Conservation (phyloP, 495 filamentous ascomycete species). For the Neurospora sp. region DNA sequence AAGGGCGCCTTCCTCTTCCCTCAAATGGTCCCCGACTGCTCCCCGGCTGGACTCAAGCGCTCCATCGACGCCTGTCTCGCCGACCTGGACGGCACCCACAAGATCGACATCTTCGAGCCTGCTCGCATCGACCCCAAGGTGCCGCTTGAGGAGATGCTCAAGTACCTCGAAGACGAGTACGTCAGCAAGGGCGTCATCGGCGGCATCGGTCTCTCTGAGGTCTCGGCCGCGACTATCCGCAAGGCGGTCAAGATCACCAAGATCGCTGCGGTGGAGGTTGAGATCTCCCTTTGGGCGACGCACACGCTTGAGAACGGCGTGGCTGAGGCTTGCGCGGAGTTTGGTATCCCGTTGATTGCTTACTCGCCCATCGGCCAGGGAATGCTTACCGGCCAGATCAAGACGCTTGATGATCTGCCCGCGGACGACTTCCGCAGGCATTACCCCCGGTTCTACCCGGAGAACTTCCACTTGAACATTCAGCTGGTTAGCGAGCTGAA, state of each 20-base stretch:
- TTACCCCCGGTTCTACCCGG: constrained; percentile 56
- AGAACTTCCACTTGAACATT: constrained; percentile 61
- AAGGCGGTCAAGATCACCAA: constrained; percentile 57
- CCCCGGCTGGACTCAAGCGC: constrained; percentile 48
- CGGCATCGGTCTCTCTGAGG: constrained; percentile 66
- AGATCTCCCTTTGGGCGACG: constrained; percentile 59
- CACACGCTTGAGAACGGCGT: constrained; percentile 57
- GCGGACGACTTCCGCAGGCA: constrained; percentile 42
- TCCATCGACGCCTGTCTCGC: constrained; percentile 56
- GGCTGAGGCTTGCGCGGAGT: constrained; percentile 57
- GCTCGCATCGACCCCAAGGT: constrained; percentile 54
- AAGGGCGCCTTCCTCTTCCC: constrained; percentile 44
- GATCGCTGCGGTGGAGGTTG: constrained; percentile 68
- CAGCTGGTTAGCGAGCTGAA: constrained; percentile 57
- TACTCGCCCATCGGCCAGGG: constrained; percentile 41
- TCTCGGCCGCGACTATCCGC: constrained; percentile 60
- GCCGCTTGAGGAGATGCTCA: constrained; percentile 33
- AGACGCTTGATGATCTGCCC: constrained; percentile 51
- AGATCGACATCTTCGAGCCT: constrained; percentile 70
- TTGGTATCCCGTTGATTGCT: constrained; percentile 63
- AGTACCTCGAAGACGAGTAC: constrained; percentile 41
- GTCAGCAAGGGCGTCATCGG: constrained; percentile 68
- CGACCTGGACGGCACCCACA: constrained; percentile 58
- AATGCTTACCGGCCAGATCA: constrained; percentile 54
- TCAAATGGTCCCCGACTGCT: constrained; percentile 36